Conservation (phyloP, 768 basidiomycete species). For the Tricholoma furcatifolium region DNA sequence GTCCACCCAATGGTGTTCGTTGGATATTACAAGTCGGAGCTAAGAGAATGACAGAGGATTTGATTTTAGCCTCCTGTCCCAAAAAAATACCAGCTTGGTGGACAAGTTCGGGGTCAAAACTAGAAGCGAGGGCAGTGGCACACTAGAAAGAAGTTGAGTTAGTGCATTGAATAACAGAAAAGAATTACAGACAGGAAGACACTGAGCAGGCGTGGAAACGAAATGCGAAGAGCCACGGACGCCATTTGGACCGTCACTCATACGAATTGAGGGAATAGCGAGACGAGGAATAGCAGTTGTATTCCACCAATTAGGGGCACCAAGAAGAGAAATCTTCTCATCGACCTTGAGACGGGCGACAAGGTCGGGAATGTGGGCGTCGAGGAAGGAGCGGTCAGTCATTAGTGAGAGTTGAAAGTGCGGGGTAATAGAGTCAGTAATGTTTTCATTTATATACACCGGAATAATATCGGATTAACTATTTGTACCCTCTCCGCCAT, state of each 20-base stretch:
- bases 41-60: constrained; percentile 61
- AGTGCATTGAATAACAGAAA: background rate
- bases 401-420: constrained; percentile 18
- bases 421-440: background rate
- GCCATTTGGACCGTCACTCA: constrained; percentile 74
- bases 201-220: constrained; percentile 61
- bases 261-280: constrained; percentile 63
- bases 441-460: constrained; percentile 6
- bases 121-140: constrained; percentile 68
- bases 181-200: constrained; percentile 50
- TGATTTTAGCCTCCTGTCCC: constrained; percentile 63
- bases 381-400: constrained; percentile 45
- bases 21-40: constrained; percentile 80
- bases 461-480: constrained; percentile 13
- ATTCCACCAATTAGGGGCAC: constrained; percentile 74
- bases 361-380: constrained; percentile 50
- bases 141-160: constrained; percentile 31
- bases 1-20: constrained; percentile 58
- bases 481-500: constrained; percentile 16
- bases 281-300: constrained; percentile 56
- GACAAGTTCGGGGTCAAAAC: constrained; percentile 63
- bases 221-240: constrained; percentile 69
- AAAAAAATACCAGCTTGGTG: constrained; percentile 56
- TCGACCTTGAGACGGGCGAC: constrained; percentile 54
- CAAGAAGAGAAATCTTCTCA: constrained; percentile 63